A percentile compares a stretch with the other conserved stretches of the same genome.
These are phyloP conservation scores for Phytophthora crassamura DNA, from an alignment of 352 stramenopile genomes.

Conservation along the genomic window DNA sequence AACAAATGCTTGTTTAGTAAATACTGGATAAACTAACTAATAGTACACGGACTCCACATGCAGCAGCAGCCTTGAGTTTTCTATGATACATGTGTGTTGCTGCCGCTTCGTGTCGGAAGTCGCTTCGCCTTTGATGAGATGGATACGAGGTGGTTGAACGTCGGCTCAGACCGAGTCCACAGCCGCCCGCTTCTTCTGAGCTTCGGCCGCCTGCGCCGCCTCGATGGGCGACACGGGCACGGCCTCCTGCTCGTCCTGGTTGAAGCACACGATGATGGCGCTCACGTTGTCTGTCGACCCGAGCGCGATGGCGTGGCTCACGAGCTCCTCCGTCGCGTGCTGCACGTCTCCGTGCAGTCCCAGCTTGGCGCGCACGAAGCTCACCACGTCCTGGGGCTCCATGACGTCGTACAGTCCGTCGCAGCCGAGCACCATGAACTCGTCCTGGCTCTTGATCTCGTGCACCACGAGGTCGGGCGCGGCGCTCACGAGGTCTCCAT, in stretches of 20 bases:
- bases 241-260: constrained; percentile 56
- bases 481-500: constrained; percentile 80
- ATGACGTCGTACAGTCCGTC: constrained; percentile 91
- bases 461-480: constrained; percentile 73
- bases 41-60: constrained; percentile 36
- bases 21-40: constrained; percentile 46
- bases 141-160: background rate
- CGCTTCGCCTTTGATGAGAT: constrained; percentile 15
- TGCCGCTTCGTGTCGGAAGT: constrained; percentile 26
- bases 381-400: constrained; percentile 77
- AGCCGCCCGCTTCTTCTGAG: constrained; percentile 41
- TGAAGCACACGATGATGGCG: constrained; percentile 80
- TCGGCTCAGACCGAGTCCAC: constrained; percentile 27
- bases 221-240: constrained; percentile 45
- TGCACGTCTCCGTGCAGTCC: constrained; percentile 74
- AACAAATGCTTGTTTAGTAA: constrained; percentile 37
- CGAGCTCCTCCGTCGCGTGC: constrained; percentile 82
- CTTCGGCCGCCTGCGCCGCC: constrained; percentile 34
- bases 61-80: constrained; percentile 27
- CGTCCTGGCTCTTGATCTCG: constrained; percentile 59
- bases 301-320: constrained; percentile 82
- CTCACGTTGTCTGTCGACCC: constrained; percentile 88
- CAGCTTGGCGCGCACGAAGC: constrained; percentile 83
- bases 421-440: constrained; percentile 86
- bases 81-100: constrained; percentile 47